Evolutionary conservation across 257 asterid species (phyloP).

Genomic region (Schizonepeta tenuifolia): DNA sequence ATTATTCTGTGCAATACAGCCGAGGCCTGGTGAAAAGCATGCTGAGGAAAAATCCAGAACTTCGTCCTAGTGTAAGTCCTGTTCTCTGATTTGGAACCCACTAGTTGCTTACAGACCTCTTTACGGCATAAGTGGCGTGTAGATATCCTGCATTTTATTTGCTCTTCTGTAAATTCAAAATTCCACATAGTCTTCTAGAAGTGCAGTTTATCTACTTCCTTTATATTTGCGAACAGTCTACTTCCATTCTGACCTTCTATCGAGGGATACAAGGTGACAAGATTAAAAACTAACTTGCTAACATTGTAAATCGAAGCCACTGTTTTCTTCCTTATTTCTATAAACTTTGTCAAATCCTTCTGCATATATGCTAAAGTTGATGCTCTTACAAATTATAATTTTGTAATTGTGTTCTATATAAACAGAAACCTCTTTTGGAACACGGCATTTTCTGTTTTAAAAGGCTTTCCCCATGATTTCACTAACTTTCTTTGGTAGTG

Average conservation of each 20-base stretch:
- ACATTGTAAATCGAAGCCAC: neutral
- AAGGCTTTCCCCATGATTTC: neutral
- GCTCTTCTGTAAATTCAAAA: constrained; percentile 4
- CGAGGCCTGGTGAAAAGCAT: constrained; percentile 89
- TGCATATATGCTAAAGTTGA: neutral
- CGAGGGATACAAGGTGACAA: constrained; percentile 15
- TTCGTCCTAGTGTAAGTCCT: constrained; percentile 77
- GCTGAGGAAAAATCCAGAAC: constrained; percentile 89
- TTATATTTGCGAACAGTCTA: no score
- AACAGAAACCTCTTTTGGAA: neutral
- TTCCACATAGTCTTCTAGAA: neutral
- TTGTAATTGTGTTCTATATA: neutral
- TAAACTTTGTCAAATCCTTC: neutral
- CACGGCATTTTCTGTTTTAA: neutral
- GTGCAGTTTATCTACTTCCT: constrained; percentile 8
- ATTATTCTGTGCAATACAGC: constrained; percentile 49
- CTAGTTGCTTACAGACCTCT: constrained; percentile 10
- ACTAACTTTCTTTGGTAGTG: neutral
- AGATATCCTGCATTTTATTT: constrained; percentile 16
- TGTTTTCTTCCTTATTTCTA: neutral
- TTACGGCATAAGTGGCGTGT: constrained; percentile 21
- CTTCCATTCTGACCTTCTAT: neutral
- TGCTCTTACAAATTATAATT: neutral
- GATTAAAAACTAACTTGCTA: neutral
- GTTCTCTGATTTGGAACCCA: constrained; percentile 22